Percentiles rank a stretch among this genome's conserved stretches.
phyloP scores from a whole-genome alignment of 805 yeast genomes.

The Teunomyces panamensis region DNA sequence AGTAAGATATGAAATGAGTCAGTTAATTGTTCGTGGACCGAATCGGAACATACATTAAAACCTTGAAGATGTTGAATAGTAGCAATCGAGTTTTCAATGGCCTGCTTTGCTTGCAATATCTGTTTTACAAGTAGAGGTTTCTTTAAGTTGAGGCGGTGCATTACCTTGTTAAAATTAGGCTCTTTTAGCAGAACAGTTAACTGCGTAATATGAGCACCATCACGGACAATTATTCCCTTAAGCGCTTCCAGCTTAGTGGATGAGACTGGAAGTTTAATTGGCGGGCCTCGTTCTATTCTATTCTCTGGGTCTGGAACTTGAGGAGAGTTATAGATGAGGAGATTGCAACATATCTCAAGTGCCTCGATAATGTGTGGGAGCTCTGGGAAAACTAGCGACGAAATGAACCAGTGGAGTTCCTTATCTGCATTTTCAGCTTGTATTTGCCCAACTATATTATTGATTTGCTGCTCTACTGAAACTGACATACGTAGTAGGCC shows the following conservation, averaged over 20 bases:
- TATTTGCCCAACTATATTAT: slow-evolving; percentile 4
- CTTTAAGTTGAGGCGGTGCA: slow-evolving; percentile 26
- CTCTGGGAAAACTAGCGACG: slow-evolving; percentile 22
- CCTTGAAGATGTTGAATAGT: slow-evolving; percentile 4
- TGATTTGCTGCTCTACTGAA: slow-evolving; percentile 7
- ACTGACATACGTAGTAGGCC: background rate
- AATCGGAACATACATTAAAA: slow-evolving; percentile 4
- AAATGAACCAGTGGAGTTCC: slow-evolving; percentile 34
- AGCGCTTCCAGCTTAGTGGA: slow-evolving; percentile 52
- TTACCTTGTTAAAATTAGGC: slow-evolving; percentile 34
- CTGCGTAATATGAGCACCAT: slow-evolving; percentile 50
- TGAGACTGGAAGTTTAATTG: slow-evolving; percentile 57
- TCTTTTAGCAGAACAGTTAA: slow-evolving; percentile 40
- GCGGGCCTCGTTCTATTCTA: slow-evolving; percentile 32
- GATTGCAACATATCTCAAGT: slow-evolving; percentile 34
- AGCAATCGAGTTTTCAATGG: slow-evolving; percentile 17
- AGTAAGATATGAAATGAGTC: slow-evolving; percentile 25
- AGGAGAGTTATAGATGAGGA: slow-evolving; percentile 36
- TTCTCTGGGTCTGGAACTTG: slow-evolving; percentile 27
- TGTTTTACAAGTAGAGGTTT: slow-evolving; percentile 41
- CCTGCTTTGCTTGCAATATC: slow-evolving; percentile 43
- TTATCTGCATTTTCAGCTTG: slow-evolving; percentile 14
- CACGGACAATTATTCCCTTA: slow-evolving; percentile 60
- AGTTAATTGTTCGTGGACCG: slow-evolving; percentile 18
- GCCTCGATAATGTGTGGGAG: slow-evolving; percentile 36